These are phyloP conservation scores for Tricharina praecox DNA, from an alignment of 495 filamentous ascomycete species.

Conservation along the genomic window DNA sequence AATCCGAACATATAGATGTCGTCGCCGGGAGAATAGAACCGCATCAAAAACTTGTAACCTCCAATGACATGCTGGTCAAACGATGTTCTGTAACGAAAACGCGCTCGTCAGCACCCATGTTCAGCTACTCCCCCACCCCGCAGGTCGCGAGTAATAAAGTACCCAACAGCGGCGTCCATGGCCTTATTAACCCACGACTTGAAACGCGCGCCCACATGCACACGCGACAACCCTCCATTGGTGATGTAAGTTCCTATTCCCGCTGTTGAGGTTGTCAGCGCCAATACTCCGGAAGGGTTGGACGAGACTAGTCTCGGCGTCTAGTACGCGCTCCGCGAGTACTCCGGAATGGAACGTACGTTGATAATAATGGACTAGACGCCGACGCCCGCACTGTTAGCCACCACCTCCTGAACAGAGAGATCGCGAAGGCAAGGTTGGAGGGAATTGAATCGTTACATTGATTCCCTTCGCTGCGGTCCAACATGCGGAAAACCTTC, in stretches of 20 bases:
- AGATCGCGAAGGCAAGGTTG: too few species aligned
- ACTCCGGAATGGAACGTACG: constrained; percentile 30
- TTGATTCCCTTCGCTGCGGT: constrained; percentile 35
- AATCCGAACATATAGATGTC: constrained; percentile 76
- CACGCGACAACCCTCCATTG: constrained; percentile 48
- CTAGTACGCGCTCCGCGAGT: too few species aligned
- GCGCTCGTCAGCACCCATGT: too few species aligned
- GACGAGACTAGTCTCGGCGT: too few species aligned
- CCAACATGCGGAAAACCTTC: constrained; percentile 61
- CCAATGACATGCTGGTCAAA: constrained; percentile 74
- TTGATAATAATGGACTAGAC: constrained; percentile 60
- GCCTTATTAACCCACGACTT: constrained; percentile 66
- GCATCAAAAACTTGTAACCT: constrained; percentile 78
- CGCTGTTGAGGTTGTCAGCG: too few species aligned
- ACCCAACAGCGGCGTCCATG: constrained; percentile 68
- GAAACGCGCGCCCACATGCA: constrained; percentile 43
- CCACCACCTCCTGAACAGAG: too few species aligned
- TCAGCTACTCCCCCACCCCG: too few species aligned
- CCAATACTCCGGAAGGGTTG: too few species aligned
- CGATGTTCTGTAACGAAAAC: constrained; percentile 35
- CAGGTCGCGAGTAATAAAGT: too few species aligned
- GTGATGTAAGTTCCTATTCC: constrained; percentile 75
- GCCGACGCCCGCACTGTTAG: too few species aligned
- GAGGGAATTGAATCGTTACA: too few species aligned
- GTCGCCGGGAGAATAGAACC: constrained; percentile 63